A percentile compares a stretch with the other conserved stretches of the same genome.
Conservation (phyloP, 306 rosid species). For the Vicia faba region DNA sequence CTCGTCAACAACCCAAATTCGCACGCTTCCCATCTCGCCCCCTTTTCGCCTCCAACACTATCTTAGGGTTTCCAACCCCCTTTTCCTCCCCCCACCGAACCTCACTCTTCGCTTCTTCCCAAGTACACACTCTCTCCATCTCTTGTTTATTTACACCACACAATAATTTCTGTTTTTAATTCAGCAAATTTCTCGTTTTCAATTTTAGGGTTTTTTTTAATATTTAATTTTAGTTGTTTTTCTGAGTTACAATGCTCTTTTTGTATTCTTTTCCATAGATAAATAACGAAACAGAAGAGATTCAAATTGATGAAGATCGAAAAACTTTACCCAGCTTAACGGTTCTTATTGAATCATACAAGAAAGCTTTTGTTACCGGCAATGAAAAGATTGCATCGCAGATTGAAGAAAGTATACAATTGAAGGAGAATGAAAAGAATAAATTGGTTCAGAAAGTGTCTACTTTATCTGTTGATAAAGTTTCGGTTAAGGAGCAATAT, state of each 20-base stretch:
- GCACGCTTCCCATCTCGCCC: constrained; percentile 27
- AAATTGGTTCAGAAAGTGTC: constrained; percentile 58
- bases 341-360: constrained; percentile 64
- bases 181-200: background rate
- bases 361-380: constrained; percentile 62
- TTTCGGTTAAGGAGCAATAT: constrained; percentile 65
- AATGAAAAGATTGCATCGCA: constrained; percentile 48
- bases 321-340: constrained; percentile 41
- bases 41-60: constrained; percentile 10
- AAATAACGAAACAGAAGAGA: constrained; percentile 46
- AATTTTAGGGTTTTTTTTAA: too few species aligned
- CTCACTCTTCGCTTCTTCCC: constrained; percentile 47
- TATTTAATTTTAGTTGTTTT: background rate
- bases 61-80: constrained; percentile 42
- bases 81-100: background rate
- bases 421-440: constrained; percentile 47
- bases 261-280: constrained; percentile 44
- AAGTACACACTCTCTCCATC: constrained; percentile 45
- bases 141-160: background rate
- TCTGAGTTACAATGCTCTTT: constrained; percentile 8
- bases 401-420: constrained; percentile 54
- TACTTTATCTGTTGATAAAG: constrained; percentile 54
- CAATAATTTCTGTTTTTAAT: background rate
- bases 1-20: constrained; percentile 36
- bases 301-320: constrained; percentile 36